A percentile compares a stretch with the other conserved stretches of the same genome.
Evolutionary conservation across 1,284 basidiomycete genomes (phyloP).

Genomic region (Phaffia rhodozyma): DNA sequence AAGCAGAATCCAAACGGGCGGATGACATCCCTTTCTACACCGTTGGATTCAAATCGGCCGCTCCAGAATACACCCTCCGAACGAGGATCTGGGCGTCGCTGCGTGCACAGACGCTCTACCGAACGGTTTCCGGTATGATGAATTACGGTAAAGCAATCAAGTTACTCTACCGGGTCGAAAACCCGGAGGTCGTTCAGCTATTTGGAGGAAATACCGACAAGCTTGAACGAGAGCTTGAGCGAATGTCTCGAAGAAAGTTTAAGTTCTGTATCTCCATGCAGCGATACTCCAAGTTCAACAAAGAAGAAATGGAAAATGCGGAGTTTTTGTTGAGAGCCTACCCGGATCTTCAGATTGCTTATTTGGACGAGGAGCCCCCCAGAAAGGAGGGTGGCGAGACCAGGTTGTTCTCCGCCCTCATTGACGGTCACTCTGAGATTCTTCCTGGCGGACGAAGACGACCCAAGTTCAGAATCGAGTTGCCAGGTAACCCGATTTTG

Average conservation of each 20-base stretch:
- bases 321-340: constrained; percentile 98
- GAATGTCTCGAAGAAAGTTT: constrained; percentile 97
- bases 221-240: constrained; percentile 89
- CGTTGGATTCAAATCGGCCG: constrained; percentile 97
- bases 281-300: constrained; percentile 98
- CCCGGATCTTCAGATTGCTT: constrained; percentile 95
- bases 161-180: constrained; percentile 97
- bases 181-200: constrained; percentile 93
- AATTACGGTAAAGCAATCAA: constrained; percentile 99
- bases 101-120: constrained; percentile 94
- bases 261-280: constrained; percentile 99
- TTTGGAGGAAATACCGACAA: constrained; percentile 97
- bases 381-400: constrained; percentile 92
- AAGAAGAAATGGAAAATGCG: constrained; percentile 97
- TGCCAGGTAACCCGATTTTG: constrained; percentile 96
- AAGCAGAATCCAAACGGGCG: constrained; percentile 60
- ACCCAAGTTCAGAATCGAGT: constrained; percentile 96
- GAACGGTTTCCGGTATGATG: constrained; percentile 99
- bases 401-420: constrained; percentile 86
- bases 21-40: constrained; percentile 98
- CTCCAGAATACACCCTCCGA: constrained; percentile 94
- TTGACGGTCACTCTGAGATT: constrained; percentile 97
- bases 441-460: constrained; percentile 72
- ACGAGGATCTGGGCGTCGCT: constrained; percentile 99
- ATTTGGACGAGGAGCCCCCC: constrained; percentile 89